Evolutionary conservation across 2,329 filamentous ascomycete species (phyloP), one percentile per base, ranked within the genome.

Genomic region (Ophiostoma triangulosporum): DNA sequence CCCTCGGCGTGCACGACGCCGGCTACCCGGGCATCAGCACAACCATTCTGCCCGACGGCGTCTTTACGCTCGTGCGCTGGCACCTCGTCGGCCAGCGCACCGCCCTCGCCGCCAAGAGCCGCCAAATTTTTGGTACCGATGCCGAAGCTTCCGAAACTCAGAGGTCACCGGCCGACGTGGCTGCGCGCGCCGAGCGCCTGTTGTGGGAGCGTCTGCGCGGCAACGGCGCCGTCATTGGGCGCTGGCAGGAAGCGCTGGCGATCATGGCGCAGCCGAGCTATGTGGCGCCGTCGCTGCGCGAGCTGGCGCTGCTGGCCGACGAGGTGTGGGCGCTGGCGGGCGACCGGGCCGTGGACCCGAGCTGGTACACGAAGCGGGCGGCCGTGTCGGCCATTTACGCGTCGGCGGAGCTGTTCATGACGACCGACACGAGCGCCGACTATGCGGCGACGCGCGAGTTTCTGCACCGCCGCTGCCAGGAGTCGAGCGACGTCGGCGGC

Each of bases 231-330:
- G 71, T 96, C 31, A 78, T 91, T 51, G 75, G 79, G 56, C 78
- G 83, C 50, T 95, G 88, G 88, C 87, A 95, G 70, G 88, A 94
- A 77, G 93, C 91, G 45, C 75, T 97, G 3, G 89, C 88, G 4
- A 73, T 95, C 57, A 95, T 96, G 86, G 88, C 89, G 4, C 83
- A 94, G 55, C 86, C 88, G 0, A 79, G 76, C 56, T 85, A 91
- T 66, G 76, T 94, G 32, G 80, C 88, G 0, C 70, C 80, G 8
- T 90, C 89, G 0, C 65, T 96, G 3, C 76, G 76, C 45, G 93
- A 97, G 69, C 78, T 98, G 4, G 82, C 85, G 40, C 73, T 78
- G 50, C 79, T 98, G 4, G 78, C 85, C n/a, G 91, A 96, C 66
- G 93, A 98, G 67, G 94, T 98, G 51, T 87, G 86, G 76, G 89